A percentile compares a stretch with the other conserved stretches of the same genome.
Evolutionary conservation across 164 flowering plant species (phyloP).

Genomic region (Protea cynaroides): DNA sequence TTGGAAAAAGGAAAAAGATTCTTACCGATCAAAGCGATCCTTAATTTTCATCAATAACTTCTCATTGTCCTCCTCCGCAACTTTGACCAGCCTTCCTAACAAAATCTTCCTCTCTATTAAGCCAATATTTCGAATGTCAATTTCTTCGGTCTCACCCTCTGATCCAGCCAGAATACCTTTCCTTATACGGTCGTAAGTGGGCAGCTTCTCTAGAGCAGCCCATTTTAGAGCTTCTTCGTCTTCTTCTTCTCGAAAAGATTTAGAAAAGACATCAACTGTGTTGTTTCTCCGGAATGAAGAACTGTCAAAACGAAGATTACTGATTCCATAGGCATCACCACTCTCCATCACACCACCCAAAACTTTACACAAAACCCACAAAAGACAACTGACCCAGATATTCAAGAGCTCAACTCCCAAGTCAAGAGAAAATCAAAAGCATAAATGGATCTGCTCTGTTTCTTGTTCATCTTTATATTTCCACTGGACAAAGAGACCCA

Average conservation of each 20-base stretch:
- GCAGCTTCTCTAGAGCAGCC: constrained; percentile 51
- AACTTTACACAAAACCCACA: no score
- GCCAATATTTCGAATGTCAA: constrained; percentile 34
- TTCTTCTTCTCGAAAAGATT: constrained; percentile 30
- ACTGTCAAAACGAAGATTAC: constrained; percentile 24
- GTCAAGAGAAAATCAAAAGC: no score
- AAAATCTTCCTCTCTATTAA: constrained; percentile 26
- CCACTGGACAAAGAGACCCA: no score
- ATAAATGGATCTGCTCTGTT: no score
- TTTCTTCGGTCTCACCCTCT: constrained; percentile 21
- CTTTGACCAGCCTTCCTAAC: constrained; percentile 47
- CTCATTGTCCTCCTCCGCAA: constrained; percentile 5
- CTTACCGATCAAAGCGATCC: constrained; percentile 53
- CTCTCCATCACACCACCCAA: no score
- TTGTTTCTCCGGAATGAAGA: constrained; percentile 11
- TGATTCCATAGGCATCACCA: no score
- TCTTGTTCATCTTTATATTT: no score
- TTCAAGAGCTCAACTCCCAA: no score
- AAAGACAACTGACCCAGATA: no score
- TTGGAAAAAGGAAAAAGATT: no score
- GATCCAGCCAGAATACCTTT: constrained; percentile 29
- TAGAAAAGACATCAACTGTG: constrained; percentile 25
- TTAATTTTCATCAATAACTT: constrained; percentile 55
- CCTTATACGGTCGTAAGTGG: constrained; percentile 37
- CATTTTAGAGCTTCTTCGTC: constrained; percentile 49